Evolutionary conservation across 495 filamentous ascomycete species (phyloP).

Genomic region (Glarea lozoyensis): DNA sequence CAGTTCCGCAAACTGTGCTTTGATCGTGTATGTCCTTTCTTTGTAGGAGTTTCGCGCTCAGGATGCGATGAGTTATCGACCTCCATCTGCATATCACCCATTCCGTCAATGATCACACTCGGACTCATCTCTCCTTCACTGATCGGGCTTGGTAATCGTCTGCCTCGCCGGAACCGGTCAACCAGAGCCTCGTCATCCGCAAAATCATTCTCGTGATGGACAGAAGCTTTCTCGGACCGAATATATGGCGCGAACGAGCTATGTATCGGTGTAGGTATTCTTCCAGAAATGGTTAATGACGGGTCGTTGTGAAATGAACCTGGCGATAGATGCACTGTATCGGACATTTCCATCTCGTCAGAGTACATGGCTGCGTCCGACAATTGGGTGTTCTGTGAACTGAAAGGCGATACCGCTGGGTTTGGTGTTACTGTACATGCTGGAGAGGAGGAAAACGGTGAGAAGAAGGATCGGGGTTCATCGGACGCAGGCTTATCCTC

Average conservation of each 20-base stretch:
- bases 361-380: slow-evolving; percentile 10
- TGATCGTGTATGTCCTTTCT: slow-evolving; percentile 22
- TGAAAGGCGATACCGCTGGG: slow-evolving; percentile 11
- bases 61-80: slow-evolving; percentile 8
- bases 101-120: slow-evolving; percentile 18
- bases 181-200: slow-evolving; percentile 19
- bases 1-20: slow-evolving; percentile 22
- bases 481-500: slow-evolving; percentile 13
- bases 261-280: slow-evolving; percentile 24
- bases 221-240: slow-evolving; percentile 10
- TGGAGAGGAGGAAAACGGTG: slow-evolving; percentile 17
- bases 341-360: slow-evolving; percentile 21
- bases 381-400: slow-evolving; percentile 13
- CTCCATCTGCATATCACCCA: slow-evolving; percentile 24
- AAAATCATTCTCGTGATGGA: slow-evolving; percentile 9
- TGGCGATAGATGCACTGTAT: slow-evolving; percentile 16
- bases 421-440: slow-evolving; percentile 8
- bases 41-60: slow-evolving; percentile 15
- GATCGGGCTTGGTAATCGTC: slow-evolving; percentile 22
- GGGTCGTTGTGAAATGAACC: slow-evolving; percentile 17
- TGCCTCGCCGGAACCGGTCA: slow-evolving; percentile 12
- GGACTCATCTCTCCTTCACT: slow-evolving; percentile 22
- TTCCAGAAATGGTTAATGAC: slow-evolving; percentile 14
- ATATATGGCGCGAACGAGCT: slow-evolving; percentile 19
- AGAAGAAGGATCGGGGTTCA: slow-evolving; percentile 19